Percentiles rank a stretch among this genome's conserved stretches.
Evolutionary conservation across 371 early-diverging fungal species (phyloP).

Genomic region (Mucor mucedo): DNA sequence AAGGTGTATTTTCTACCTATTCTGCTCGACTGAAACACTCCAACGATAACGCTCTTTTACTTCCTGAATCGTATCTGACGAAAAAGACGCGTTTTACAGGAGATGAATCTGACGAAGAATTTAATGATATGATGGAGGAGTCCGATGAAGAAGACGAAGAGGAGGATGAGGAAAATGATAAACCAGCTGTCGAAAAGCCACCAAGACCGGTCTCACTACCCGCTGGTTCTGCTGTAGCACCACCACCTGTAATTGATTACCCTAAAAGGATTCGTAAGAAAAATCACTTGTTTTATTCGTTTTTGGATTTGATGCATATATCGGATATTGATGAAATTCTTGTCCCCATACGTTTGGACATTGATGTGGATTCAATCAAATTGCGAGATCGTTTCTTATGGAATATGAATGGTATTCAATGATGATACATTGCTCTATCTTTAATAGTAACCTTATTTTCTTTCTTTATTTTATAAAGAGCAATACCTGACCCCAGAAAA

Average conservation of each 20-base stretch:
- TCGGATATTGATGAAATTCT: conserved; percentile 67
- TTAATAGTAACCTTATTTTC: background rate
- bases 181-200: background rate
- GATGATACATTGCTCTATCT: too few relatives aligned
- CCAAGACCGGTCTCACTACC: background rate
- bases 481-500: conserved; percentile 87
- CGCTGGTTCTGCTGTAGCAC: conserved; percentile 5
- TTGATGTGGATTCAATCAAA: conserved; percentile 80
- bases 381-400: conserved; percentile 81
- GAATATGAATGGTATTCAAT: conserved; percentile 74
- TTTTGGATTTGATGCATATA: conserved; percentile 50
- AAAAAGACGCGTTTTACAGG: conserved; percentile 39
- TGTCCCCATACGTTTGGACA: conserved; percentile 82
- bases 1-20: conserved; percentile 52
- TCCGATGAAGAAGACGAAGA: conserved; percentile 18
- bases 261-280: conserved; percentile 42
- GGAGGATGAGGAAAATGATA: background rate
- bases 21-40: conserved; percentile 50
- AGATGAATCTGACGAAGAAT: conserved; percentile 41
- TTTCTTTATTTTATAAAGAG: conserved; percentile 48
- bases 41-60: conserved; percentile 48
- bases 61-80: conserved; percentile 47
- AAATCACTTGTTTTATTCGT: conserved; percentile 32
- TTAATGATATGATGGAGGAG: conserved; percentile 40
- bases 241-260: conserved; percentile 5